Percentiles rank a stretch among this genome's conserved stretches.
These are phyloP conservation scores for Candida sp. DNA, from an alignment of 1,139 yeast genomes.

Conservation along the genomic window DNA sequence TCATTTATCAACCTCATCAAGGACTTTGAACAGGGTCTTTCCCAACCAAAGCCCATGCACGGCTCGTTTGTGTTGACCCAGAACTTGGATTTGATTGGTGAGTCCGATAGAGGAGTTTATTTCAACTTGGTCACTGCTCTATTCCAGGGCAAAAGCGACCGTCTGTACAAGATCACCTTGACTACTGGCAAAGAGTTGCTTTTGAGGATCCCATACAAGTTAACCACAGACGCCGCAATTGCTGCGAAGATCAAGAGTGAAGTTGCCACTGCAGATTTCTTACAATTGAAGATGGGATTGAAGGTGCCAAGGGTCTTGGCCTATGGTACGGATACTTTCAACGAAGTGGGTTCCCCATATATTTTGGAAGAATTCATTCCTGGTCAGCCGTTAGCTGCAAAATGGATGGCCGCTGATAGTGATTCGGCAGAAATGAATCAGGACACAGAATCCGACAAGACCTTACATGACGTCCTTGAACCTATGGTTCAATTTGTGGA, in stretches of 20 bases:
- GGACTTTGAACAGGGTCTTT: constrained; percentile 16
- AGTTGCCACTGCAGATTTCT: constrained; percentile 91
- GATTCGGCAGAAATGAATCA: too few relatives aligned
- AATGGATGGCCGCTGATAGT: too few relatives aligned
- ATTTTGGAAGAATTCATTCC: constrained; percentile 78
- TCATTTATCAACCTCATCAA: constrained; percentile 47
- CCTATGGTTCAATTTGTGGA: constrained; percentile 67
- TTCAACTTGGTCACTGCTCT: constrained; percentile 78
- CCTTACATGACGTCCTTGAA: constrained; percentile 58
- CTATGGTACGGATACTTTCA: constrained; percentile 66
- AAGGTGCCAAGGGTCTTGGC: constrained; percentile 79
- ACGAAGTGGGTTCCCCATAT: constrained; percentile 73
- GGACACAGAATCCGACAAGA: constrained; percentile 35
- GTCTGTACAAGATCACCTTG: constrained; percentile 75
- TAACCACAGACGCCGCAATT: constrained; percentile 66
- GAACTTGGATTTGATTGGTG: constrained; percentile 14
- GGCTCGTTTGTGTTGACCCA: constrained; percentile 42
- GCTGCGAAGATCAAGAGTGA: constrained; percentile 79
- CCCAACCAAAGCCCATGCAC: constrained; percentile 28
- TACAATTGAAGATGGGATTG: constrained; percentile 53
- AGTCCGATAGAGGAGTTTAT: constrained; percentile 43
- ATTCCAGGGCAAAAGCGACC: constrained; percentile 94
- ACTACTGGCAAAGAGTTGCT: constrained; percentile 66
- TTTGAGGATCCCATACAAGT: constrained; percentile 84
- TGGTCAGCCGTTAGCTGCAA: constrained; percentile 83